phyloP scores from a whole-genome alignment of 2,329 filamentous ascomycete genomes.

The Sporothrix brunneoviolacea region DNA sequence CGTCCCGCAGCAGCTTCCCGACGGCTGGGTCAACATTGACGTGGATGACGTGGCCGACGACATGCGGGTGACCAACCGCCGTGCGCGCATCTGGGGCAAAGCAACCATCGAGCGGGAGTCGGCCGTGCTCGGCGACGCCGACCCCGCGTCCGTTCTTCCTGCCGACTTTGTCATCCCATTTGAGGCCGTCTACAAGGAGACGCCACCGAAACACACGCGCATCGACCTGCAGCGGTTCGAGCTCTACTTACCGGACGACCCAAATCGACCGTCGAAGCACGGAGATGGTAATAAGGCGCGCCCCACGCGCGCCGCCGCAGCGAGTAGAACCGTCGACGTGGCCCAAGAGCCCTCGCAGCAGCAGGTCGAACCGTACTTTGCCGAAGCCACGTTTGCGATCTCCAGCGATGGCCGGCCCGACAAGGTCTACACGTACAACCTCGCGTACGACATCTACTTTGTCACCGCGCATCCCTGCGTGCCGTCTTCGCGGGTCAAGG shows the following conservation, averaged over 20 bases:
- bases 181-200: slow-evolving; percentile 45
- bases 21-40: slow-evolving; percentile 55
- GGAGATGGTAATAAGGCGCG: too few relatives aligned
- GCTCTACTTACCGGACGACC: slow-evolving; percentile 38
- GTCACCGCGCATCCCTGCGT: slow-evolving; percentile 61
- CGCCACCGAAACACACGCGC: slow-evolving; percentile 37
- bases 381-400: slow-evolving; percentile 35
- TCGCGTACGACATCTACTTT: slow-evolving; percentile 56
- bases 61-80: slow-evolving; percentile 13
- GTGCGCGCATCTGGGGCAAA: slow-evolving; percentile 56
- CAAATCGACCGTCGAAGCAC: slow-evolving; percentile 32
- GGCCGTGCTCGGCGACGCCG: slow-evolving; percentile 51
- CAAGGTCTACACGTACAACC: slow-evolving; percentile 35
- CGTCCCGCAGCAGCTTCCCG: slow-evolving; percentile 41
- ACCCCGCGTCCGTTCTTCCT: slow-evolving; percentile 47
- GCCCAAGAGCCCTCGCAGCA: slow-evolving; percentile 16
- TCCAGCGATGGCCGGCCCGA: slow-evolving; percentile 34
- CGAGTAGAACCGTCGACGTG: too few relatives aligned
- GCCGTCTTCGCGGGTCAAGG: slow-evolving; percentile 48
- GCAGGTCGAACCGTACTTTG: slow-evolving; percentile 31
- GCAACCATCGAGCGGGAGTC: slow-evolving; percentile 53
- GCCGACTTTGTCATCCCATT: slow-evolving; percentile 58
- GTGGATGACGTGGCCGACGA: slow-evolving; percentile 42
- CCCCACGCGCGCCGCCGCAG: too few relatives aligned
- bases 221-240: slow-evolving; percentile 46